A percentile compares a stretch with the other conserved stretches of the same genome.
These are phyloP conservation scores for Phoenix roebelenii DNA, from an alignment of 176 grass and related monocot genomes.

Conservation along the genomic window DNA sequence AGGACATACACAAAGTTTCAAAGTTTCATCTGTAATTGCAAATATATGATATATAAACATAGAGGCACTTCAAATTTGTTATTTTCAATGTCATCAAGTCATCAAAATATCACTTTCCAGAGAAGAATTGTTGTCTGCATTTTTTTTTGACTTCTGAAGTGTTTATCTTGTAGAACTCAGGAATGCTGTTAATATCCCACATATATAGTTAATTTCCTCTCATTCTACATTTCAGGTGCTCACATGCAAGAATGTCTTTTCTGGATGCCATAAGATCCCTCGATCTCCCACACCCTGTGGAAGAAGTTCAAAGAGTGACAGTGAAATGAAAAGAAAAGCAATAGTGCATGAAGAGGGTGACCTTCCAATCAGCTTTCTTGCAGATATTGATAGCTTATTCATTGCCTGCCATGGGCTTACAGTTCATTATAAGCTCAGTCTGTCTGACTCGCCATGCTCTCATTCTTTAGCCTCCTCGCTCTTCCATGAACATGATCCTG, in stretches of 20 bases:
- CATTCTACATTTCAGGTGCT: slow-evolving; percentile 36
- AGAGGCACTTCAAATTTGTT: too few relatives aligned
- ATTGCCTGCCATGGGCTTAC: slow-evolving; percentile 55
- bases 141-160: too few relatives aligned
- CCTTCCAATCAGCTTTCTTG: slow-evolving; percentile 59
- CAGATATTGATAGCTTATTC: slow-evolving; percentile 63
- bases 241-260: slow-evolving; percentile 42
- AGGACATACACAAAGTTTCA: too few relatives aligned
- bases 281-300: slow-evolving; percentile 55
- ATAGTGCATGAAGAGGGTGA: slow-evolving; percentile 42
- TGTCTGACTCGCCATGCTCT: slow-evolving; percentile 23
- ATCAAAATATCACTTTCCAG: too few relatives aligned
- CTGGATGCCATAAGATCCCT: slow-evolving; percentile 52
- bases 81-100: too few relatives aligned
- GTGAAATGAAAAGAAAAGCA: slow-evolving; percentile 57
- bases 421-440: slow-evolving; percentile 51
- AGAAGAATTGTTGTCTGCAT: too few relatives aligned
- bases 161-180: too few relatives aligned
- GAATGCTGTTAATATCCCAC: too few relatives aligned
- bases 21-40: too few relatives aligned
- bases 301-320: slow-evolving; percentile 52
- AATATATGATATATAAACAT: too few relatives aligned
- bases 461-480: slow-evolving; percentile 19
- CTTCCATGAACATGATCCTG: slow-evolving; percentile 21
- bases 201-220: not conserved